Conservation (phyloP, 208 protist genomes). For the Vickermania spadyakhi region DNA sequence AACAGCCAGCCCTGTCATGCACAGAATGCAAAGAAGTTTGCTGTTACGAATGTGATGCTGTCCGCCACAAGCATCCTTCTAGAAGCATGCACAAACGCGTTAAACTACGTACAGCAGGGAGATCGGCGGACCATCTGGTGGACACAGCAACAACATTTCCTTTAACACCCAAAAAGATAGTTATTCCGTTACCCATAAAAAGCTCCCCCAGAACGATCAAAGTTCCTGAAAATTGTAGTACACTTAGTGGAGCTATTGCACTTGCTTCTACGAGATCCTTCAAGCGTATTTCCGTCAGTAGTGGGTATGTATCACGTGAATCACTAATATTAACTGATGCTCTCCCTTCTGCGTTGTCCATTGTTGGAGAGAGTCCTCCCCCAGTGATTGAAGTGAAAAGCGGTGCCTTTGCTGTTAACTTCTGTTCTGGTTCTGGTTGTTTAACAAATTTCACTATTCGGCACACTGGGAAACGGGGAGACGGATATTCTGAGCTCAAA, state of each 20-base stretch:
- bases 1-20: constrained; percentile 28
- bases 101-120: constrained; percentile 1
- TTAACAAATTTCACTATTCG: constrained; percentile 77
- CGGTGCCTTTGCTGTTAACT: constrained; percentile 39
- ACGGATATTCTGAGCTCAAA: neutral
- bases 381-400: constrained; percentile 43
- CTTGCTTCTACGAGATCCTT: neutral
- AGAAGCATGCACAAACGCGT: constrained; percentile 56
- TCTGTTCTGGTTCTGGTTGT: constrained; percentile 40
- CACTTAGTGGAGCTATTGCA: neutral
- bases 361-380: constrained; percentile 51
- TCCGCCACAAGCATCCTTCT: constrained; percentile 49
- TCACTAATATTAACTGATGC: constrained; percentile 35
- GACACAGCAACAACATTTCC: neutral
- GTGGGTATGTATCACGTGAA: constrained; percentile 11
- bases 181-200: neutral
- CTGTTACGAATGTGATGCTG: constrained; percentile 52
- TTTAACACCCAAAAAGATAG: neutral
- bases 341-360: constrained; percentile 52
- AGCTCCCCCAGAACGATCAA: neutral
- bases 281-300: neutral
- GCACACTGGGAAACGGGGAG: constrained; percentile 17
- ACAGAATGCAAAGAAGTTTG: constrained; percentile 30
- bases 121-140: neutral
- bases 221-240: neutral